phyloP scores from a whole-genome alignment of 306 rosid genomes.

The Citrullus amarus region DNA sequence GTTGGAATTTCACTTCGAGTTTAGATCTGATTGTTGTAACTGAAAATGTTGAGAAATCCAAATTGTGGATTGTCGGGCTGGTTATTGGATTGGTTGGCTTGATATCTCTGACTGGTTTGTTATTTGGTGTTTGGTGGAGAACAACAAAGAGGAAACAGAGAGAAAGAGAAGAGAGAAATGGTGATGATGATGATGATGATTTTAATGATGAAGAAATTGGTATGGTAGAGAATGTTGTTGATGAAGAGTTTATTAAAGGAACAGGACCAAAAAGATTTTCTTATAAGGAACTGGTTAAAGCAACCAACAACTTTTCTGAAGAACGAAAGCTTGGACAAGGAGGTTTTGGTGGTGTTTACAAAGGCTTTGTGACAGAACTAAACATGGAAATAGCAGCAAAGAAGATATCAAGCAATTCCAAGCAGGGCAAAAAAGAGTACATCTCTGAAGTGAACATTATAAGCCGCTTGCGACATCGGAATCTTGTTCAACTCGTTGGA shows the following conservation, averaged over 20 bases:
- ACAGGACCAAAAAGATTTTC: slow-evolving; percentile 8
- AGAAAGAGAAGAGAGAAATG: neutral
- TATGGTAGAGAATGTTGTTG: neutral
- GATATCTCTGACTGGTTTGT: neutral
- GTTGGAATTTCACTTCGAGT: slow-evolving; percentile 6
- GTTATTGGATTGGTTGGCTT: neutral
- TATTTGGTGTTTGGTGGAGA: neutral
- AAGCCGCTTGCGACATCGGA: slow-evolving; percentile 4
- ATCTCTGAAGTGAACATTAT: slow-evolving; percentile 8
- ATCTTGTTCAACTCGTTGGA: slow-evolving; percentile 8
- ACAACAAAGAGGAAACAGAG: neutral
- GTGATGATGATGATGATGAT: slow-evolving; percentile 8
- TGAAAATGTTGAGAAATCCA: neutral
- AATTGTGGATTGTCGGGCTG: neutral
- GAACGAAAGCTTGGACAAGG: slow-evolving; percentile 1
- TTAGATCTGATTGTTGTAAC: neutral
- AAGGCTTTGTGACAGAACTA: neutral
- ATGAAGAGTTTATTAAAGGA: neutral
- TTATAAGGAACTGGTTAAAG: neutral
- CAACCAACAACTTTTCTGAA: neutral
- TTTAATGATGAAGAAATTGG: slow-evolving; percentile 6
- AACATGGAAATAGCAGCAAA: slow-evolving; percentile 4
- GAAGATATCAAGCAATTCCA: slow-evolving; percentile 3
- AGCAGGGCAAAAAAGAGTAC: slow-evolving; percentile 7
- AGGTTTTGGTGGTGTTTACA: slow-evolving; percentile 1